Conservation (phyloP, 2,329 filamentous ascomycete species). For the Exserohilum turcica region DNA sequence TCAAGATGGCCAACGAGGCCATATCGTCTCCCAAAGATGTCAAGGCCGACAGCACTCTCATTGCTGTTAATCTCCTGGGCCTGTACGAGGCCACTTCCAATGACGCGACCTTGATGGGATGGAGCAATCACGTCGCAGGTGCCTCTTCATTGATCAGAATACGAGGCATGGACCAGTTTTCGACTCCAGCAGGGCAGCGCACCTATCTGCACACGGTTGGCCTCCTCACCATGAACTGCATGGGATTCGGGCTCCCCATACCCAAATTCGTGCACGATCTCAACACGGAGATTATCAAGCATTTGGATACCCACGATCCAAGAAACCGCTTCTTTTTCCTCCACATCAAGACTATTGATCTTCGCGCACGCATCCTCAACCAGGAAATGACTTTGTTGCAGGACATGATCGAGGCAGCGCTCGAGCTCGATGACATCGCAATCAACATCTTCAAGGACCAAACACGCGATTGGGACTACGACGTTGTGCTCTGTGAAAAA, state of each 20-base stretch:
- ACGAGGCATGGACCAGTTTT: slow-evolving; percentile 38
- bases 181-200: slow-evolving; percentile 34
- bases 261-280: slow-evolving; percentile 34
- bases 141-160: slow-evolving; percentile 39
- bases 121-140: slow-evolving; percentile 46
- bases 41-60: slow-evolving; percentile 40
- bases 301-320: slow-evolving; percentile 30
- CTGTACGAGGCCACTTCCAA: slow-evolving; percentile 45
- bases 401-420: slow-evolving; percentile 31
- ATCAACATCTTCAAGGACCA: slow-evolving; percentile 26
- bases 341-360: slow-evolving; percentile 33
- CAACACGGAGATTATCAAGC: slow-evolving; percentile 29
- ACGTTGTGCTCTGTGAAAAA: slow-evolving; percentile 18
- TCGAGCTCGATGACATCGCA: slow-evolving; percentile 32
- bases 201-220: slow-evolving; percentile 42
- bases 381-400: slow-evolving; percentile 20
- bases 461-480: slow-evolving; percentile 31
- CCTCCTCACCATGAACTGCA: slow-evolving; percentile 36
- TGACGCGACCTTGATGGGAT: slow-evolving; percentile 36
- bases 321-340: slow-evolving; percentile 37
- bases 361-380: slow-evolving; percentile 34
- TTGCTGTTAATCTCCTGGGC: slow-evolving; percentile 33
- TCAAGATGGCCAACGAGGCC: slow-evolving; percentile 41
- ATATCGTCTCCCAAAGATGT: slow-evolving; percentile 32
- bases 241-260: slow-evolving; percentile 29